phyloP scores from a whole-genome alignment of 441 rosid species.

The Gossypium trilobum region DNA sequence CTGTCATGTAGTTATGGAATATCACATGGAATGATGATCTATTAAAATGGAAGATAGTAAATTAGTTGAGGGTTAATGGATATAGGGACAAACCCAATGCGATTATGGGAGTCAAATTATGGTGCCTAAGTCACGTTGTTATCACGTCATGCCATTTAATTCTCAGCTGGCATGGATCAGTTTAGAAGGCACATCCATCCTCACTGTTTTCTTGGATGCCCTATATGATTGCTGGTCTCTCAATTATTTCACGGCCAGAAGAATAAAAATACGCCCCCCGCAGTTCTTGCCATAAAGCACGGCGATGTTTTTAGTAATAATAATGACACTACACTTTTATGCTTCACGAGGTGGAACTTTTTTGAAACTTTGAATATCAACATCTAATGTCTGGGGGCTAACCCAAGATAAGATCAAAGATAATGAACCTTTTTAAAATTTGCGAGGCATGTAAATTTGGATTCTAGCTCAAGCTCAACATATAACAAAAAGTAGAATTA shows the following conservation, averaged over 20 bases:
- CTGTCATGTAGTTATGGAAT: not conserved
- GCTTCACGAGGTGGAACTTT: not conserved
- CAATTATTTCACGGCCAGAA: not conserved
- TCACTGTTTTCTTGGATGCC: not conserved
- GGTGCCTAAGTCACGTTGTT: slow-evolving; percentile 18
- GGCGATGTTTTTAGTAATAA: not conserved
- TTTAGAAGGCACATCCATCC: not conserved
- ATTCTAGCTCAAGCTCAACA: not conserved
- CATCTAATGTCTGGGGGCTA: no score
- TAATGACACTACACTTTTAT: not conserved
- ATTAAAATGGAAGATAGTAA: not conserved
- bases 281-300: slow-evolving; percentile 6
- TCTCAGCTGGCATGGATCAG: not conserved
- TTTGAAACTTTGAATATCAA: not conserved
- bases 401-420: no score
- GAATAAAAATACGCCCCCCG: not conserved
- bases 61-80: slow-evolving; percentile 6
- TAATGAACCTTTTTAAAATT: not conserved
- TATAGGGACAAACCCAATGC: slow-evolving; percentile 7
- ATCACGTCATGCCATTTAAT: not conserved
- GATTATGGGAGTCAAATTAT: not conserved
- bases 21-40: slow-evolving; percentile 9
- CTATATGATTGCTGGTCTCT: not conserved
- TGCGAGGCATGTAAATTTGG: not conserved
- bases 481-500: not conserved